Evolutionary conservation across 2,329 filamentous ascomycete genomes (phyloP), one percentile per base, ranked within the genome.

Genomic region (Penicillium crustosum): DNA sequence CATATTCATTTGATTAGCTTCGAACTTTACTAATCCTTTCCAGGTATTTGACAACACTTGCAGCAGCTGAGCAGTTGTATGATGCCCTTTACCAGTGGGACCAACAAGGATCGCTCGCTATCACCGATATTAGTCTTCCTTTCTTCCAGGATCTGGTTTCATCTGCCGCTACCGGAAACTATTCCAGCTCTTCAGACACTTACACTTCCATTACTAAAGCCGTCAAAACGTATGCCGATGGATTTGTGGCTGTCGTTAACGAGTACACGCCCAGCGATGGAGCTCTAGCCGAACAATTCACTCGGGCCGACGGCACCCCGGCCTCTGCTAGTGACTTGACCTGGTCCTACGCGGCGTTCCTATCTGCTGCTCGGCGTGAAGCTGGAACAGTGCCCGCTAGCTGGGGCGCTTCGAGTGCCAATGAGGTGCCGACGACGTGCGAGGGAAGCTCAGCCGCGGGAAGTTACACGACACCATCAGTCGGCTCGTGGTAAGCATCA

Each of bases 1-100:
- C 1, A 0, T 4, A 23, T 49, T 49, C 4, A 25, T 36, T 13
- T 45, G 2, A n/a, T 4, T 27, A 9, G 1, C 6, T 49, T 49
- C 0, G 1, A 15, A 27, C 17, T 15, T 6, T 38, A 17, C 47
- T 49, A 4, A 49, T n/a, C 7, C n/a, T 36, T 19, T 19, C 47
- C 7, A 49, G 47, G 47, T 38, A 49, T 4, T 19, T 49, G 31
- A 27, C 47, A 12, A 49, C 47, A 19, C 33, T 36, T 9, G 47
- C 47, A 0, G 47, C 47, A 1, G 47, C 47, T 3, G 47, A 49
- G 33, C 47, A 49, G 15, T 19, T 49, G 21, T 49, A 38, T 13
- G 33, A 49, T 13, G 47, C 47, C 25, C 15, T 49, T 38, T 49
- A 49, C 21, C 47, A 49, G 31, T 49, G 47, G 47, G n/a, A 49